Conservation (phyloP, 2,329 filamentous ascomycete species). For the Colletotrichum lupini region DNA sequence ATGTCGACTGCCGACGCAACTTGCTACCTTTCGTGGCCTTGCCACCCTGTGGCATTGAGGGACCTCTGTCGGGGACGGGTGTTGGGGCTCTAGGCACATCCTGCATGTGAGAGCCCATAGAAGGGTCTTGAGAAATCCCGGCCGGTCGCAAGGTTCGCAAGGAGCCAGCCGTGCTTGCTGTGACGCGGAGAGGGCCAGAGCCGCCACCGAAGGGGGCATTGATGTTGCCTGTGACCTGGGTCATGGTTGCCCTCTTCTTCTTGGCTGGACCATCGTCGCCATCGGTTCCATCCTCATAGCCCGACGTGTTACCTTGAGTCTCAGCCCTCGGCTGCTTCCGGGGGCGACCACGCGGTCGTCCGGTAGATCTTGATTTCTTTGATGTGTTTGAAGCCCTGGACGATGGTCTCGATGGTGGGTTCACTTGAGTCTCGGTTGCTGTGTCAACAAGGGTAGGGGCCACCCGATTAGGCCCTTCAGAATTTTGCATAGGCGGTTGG, state of each 20-base stretch:
- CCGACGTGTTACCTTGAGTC: slow-evolving; percentile 75
- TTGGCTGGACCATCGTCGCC: slow-evolving; percentile 64
- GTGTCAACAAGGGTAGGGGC: slow-evolving; percentile 45
- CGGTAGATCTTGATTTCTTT: slow-evolving; percentile 57
- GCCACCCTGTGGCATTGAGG: slow-evolving; percentile 41
- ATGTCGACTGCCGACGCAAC: slow-evolving; percentile 70
- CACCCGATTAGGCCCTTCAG: slow-evolving; percentile 47
- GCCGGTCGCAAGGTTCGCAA: slow-evolving; percentile 86
- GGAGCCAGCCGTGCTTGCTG: slow-evolving; percentile 89
- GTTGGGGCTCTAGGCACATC: slow-evolving; percentile 82
- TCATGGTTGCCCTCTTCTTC: slow-evolving; percentile 85
- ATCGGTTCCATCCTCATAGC: slow-evolving; percentile 75
- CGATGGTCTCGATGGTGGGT: slow-evolving; percentile 65
- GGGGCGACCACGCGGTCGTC: slow-evolving; percentile 66
- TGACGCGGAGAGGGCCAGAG: slow-evolving; percentile 85
- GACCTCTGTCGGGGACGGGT: slow-evolving; percentile 69
- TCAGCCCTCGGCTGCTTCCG: slow-evolving; percentile 59
- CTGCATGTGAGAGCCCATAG: slow-evolving; percentile 67
- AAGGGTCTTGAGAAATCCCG: slow-evolving; percentile 58
- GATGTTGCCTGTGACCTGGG: slow-evolving; percentile 77
- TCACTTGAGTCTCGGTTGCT: slow-evolving; percentile 44
- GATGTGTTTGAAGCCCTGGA: slow-evolving; percentile 67
- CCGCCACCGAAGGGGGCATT: slow-evolving; percentile 78
- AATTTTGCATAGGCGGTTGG: slow-evolving; percentile 29
- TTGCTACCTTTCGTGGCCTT: slow-evolving; percentile 56